Conservation (phyloP, 225 moss, liverwort and hornwort genomes). For the Bryum argenteum region DNA sequence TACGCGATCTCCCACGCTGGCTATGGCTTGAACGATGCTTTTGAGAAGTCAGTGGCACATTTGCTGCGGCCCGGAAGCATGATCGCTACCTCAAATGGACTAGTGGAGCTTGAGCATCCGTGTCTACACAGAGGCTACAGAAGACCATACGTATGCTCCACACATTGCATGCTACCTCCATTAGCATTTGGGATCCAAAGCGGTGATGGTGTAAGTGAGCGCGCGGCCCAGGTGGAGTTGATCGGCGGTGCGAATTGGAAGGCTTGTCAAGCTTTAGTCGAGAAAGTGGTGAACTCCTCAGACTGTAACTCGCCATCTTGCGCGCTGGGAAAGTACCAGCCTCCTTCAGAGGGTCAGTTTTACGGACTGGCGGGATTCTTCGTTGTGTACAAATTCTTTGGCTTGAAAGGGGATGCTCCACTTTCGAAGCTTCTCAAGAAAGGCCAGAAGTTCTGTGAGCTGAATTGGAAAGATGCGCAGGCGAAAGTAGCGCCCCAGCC, state of each 20-base stretch:
- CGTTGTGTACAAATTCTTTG: conserved; percentile 93
- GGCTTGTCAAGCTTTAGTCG: conserved; percentile 69
- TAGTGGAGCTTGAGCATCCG: conserved; percentile 62
- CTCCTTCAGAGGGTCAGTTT: conserved; percentile 69
- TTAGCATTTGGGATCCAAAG: conserved; percentile 42
- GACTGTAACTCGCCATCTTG: conserved; percentile 57
- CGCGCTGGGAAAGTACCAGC: conserved; percentile 84
- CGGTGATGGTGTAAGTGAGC: conserved; percentile 33
- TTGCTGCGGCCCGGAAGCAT: conserved; percentile 52
- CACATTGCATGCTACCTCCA: conserved; percentile 73
- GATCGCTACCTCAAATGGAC: conserved; percentile 37
- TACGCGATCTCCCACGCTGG: conserved; percentile 84
- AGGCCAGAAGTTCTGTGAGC: conserved; percentile 74
- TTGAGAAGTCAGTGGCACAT: conserved; percentile 81
- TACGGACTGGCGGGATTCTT: conserved; percentile 89
- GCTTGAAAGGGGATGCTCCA: conserved; percentile 64
- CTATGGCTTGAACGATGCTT: conserved; percentile 87
- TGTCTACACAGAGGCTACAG: conserved; percentile 81
- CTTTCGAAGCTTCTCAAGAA: conserved; percentile 67
- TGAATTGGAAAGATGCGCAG: conserved; percentile 73
- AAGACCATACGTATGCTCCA: conserved; percentile 69
- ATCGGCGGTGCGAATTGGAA: conserved; percentile 79
- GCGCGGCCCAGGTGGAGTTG: conserved; percentile 68
- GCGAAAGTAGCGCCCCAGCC: conserved; percentile 71
- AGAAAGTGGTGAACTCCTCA: conserved; percentile 63